A percentile compares a stretch with the other conserved stretches of the same genome.
Conservation (phyloP, 495 filamentous ascomycete species). For the Xylaria nigripes region DNA sequence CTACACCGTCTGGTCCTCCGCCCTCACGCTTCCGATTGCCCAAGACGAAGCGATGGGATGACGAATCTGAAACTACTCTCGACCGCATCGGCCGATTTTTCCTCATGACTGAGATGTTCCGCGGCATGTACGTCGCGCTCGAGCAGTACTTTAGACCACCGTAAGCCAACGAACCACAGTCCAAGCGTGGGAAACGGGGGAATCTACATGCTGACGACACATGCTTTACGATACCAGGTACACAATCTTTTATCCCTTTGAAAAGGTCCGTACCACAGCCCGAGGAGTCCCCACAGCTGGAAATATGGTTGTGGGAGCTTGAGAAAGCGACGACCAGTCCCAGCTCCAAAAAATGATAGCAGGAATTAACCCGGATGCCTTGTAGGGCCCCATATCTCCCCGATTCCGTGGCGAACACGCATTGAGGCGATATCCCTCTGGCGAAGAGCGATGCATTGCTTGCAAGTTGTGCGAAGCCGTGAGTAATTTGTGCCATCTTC, state of each 20-base stretch:
- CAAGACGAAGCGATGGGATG: constrained; percentile 59
- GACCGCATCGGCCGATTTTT: constrained; percentile 89
- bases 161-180: constrained; percentile 42
- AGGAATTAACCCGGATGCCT: background rate
- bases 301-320: background rate
- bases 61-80: constrained; percentile 59
- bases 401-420: constrained; percentile 97
- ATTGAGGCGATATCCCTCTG: constrained; percentile 87
- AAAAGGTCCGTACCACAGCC: constrained; percentile 54
- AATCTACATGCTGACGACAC: constrained; percentile 2
- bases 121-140: constrained; percentile 95
- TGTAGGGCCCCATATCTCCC: constrained; percentile 83
- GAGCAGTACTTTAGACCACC: constrained; percentile 98
- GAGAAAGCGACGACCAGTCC: too few species aligned
- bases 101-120: constrained; percentile 85
- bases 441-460: constrained; percentile 97
- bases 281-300: background rate
- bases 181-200: background rate
- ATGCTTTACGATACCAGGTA: constrained; percentile 48
- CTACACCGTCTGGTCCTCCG: constrained; percentile 69
- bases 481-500: constrained; percentile 19
- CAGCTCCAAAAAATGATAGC: background rate
- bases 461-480: constrained; percentile 97
- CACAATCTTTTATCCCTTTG: constrained; percentile 97
- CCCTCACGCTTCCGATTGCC: constrained; percentile 68